phyloP scores from a whole-genome alignment of 352 stramenopile species.

The Pythium utonaiense region DNA sequence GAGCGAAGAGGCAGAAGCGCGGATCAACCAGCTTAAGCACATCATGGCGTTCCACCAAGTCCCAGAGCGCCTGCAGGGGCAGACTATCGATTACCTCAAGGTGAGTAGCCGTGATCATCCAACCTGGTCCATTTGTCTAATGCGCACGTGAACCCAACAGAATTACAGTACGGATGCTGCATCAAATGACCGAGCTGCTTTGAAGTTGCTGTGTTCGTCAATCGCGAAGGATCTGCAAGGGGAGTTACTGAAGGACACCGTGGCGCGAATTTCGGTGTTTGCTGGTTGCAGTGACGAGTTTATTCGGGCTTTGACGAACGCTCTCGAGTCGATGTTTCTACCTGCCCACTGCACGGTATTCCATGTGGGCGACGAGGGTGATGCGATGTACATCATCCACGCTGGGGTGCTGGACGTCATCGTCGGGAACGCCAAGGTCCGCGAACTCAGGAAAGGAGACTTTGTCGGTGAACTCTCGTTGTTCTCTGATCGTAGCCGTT shows the following conservation, averaged over 20 bases:
- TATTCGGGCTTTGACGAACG: constrained; percentile 34
- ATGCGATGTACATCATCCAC: constrained; percentile 57
- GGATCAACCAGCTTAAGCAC: constrained; percentile 59
- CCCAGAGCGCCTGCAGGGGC: constrained; percentile 29
- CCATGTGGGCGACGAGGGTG: constrained; percentile 30
- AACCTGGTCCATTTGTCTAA: neutral
- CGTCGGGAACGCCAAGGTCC: constrained; percentile 31
- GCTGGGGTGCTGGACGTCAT: constrained; percentile 34
- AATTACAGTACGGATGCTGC: constrained; percentile 42
- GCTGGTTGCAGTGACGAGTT: constrained; percentile 38
- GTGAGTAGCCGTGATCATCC: constrained; percentile 22
- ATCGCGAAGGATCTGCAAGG: constrained; percentile 55
- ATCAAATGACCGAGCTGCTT: constrained; percentile 39
- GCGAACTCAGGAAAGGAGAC: constrained; percentile 30
- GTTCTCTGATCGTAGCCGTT: constrained; percentile 54
- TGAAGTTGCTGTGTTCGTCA: constrained; percentile 43
- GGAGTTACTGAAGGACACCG: constrained; percentile 35
- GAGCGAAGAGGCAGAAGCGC: constrained; percentile 35
- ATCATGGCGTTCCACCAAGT: constrained; percentile 51
- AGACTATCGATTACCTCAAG: constrained; percentile 43
- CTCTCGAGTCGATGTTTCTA: constrained; percentile 42
- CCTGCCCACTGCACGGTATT: constrained; percentile 42
- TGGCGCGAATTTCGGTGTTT: constrained; percentile 41
- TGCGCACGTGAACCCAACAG: constrained; percentile 11
- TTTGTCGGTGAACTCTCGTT: constrained; percentile 51